Evolutionary conservation across 2,329 filamentous ascomycete genomes (phyloP).

Genomic region (Septoria petroselini): DNA sequence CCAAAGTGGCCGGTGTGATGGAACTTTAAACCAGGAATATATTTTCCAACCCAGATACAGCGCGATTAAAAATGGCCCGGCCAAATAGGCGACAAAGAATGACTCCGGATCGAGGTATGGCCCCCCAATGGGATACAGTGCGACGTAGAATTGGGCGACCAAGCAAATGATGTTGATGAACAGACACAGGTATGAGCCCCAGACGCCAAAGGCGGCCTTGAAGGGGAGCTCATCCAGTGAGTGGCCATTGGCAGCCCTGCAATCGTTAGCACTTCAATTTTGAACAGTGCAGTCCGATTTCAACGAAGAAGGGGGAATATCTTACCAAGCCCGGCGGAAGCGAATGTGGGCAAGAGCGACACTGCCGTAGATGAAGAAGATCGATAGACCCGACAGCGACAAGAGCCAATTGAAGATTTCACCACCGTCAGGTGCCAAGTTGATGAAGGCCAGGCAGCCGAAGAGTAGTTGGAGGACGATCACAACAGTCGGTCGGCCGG

Average conservation of each 20-base stretch:
- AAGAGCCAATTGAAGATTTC: constrained; percentile 74
- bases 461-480: constrained; percentile 64
- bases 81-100: constrained; percentile 36
- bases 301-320: not conserved
- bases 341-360: constrained; percentile 87
- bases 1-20: constrained; percentile 35
- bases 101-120: constrained; percentile 19
- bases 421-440: constrained; percentile 57
- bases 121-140: constrained; percentile 28
- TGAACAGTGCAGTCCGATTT: not conserved
- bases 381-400: constrained; percentile 67
- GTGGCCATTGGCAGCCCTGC: constrained; percentile 55
- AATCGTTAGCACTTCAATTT: constrained; percentile 1
- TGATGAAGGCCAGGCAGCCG: constrained; percentile 72
- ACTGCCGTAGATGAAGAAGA: constrained; percentile 74
- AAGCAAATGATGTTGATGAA: constrained; percentile 42
- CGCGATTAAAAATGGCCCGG: constrained; percentile 33
- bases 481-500: constrained; percentile 73
- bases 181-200: constrained; percentile 43
- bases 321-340: constrained; percentile 66
- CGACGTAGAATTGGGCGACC: constrained; percentile 44
- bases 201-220: constrained; percentile 42
- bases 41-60: constrained; percentile 35
- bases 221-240: constrained; percentile 46
- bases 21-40: constrained; percentile 30